Base-by-base conservation (phyloP, 805 yeast species). In the Brettanomyces nanus region DNA sequence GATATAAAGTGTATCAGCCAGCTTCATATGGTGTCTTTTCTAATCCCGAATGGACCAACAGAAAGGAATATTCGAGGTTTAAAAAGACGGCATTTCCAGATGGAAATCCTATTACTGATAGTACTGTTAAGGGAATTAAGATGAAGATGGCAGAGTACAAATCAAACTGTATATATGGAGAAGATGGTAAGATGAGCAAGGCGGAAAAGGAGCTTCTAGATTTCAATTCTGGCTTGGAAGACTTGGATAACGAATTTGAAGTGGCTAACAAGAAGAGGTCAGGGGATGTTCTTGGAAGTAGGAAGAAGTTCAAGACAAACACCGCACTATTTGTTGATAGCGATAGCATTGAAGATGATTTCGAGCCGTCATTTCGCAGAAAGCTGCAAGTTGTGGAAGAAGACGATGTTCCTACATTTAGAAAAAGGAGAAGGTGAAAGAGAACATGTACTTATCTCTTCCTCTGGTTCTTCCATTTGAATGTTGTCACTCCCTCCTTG, bases 401-500 rank as follows among this genome's bases (percentile, higher is more conserved):
- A 21, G 59, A 51, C n/a, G 59, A 52, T 36, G 45, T 49, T 4
- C 58, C 61, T 1, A 42, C 45, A 10, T 60, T 60, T 13, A 45
- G 52, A n/a, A 46, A 52, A 32, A 28, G 48, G 26, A 45, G 38
- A 33, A 40, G 20, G 28, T 7, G 9, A 14, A 6, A 28, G n/a
- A n/a, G 14, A 28, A 28, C 7, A 10, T 9, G 17, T 28, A 28
- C 13, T 33, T 49, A 73, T 44, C 68, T 56, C 61, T 82, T 84
- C 56, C 94, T 72, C 53, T 76, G 77, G 48, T 74, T 81, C 56
- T 80, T 85, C 95, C 97, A 90, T 63, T 85, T 85, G 64, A 74
- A 92, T 3, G 71, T 67, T 0, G 74, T 73, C 40, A 73, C 71
- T 4, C 97, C 97, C 25, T 75, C 70, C 13, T 69, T 63, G 40